Evolutionary conservation across 805 yeast genomes (phyloP), one percentile per base, ranked within the genome.

Genomic region (Candida andamanensis): DNA sequence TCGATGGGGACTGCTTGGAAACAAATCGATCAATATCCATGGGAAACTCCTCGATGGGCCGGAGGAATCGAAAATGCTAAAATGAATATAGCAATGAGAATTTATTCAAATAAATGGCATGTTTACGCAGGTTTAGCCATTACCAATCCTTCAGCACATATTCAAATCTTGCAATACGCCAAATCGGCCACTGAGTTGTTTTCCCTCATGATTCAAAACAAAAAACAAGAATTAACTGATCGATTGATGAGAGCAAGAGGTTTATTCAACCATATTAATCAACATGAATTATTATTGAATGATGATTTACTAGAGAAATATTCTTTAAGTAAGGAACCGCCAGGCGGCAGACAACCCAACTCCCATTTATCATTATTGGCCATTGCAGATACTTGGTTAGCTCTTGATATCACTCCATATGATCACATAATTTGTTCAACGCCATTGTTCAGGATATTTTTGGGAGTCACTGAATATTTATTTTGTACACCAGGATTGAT

Each of bases 1-100:
- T 80, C 94, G 35, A 92, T 92, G 98, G 98, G 98, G 4, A 77
- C 79, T 6, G 97, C 97, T 5, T 92, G 98, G 98, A 81, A 74
- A 44, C 74, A 78, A 28, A 67, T 72, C 40, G 72, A 80, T 49
- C 80, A 83, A 52, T 92, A 86, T 52, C 98, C 98, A 0, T 92
- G 98, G 98, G 80, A 78, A 41, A 71, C 78, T 3, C 74, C 80
- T 1, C 76, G 80, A 50, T 87, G 95, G 90, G 62, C 77, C 16
- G 97, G 97, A 10, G 97, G 98, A 2, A 67, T 92, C 28, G 98
- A 92, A 54, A 90, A 92, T 54, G 97, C 95, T 11, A 92, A 92
- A 49, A 84, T 89, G 52, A 92, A 92, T 54, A 87, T 92, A 19
- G 83, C 97, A 1, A 60, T 92, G 52, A 68, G 98, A 41, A 92